Percentiles rank a stretch among this genome's conserved stretches.
These are phyloP conservation scores for Globisporangium iwayamae DNA, from an alignment of 352 stramenopile genomes.

Conservation along the genomic window DNA sequence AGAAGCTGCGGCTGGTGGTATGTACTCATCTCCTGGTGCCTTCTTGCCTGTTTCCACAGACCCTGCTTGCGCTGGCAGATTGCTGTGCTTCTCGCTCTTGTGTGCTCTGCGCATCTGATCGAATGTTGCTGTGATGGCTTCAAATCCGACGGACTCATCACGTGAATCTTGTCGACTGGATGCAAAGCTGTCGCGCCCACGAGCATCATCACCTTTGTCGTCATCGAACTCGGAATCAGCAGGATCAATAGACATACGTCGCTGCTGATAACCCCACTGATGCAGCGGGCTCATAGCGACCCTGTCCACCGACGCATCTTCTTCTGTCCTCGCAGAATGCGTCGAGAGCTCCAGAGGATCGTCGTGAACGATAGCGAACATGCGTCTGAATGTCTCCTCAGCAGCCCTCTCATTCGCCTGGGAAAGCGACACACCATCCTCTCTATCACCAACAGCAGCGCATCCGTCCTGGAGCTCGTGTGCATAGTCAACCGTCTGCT, in stretches of 20 bases:
- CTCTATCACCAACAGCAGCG: conserved; percentile 8
- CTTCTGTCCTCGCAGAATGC: conserved; percentile 35
- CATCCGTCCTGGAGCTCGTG: background rate
- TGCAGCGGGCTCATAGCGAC: conserved; percentile 9
- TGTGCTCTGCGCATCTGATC: background rate
- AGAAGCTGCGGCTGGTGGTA: background rate
- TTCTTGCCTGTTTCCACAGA: background rate
- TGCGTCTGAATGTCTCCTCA: conserved; percentile 33
- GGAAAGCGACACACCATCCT: background rate
- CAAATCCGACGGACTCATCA: background rate
- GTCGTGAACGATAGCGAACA: conserved; percentile 39
- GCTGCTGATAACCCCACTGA: background rate
- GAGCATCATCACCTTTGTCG: background rate
- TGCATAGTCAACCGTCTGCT: conserved; percentile 15
- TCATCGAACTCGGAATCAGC: conserved; percentile 6
- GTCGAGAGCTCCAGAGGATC: conserved; percentile 31
- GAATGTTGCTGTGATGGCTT: background rate
- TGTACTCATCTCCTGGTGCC: background rate
- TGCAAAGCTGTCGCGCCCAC: background rate
- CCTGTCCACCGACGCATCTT: conserved; percentile 11
- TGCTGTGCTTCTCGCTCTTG: background rate
- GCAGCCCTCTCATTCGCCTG: conserved; percentile 20
- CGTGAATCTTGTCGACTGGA: background rate
- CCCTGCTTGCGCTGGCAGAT: background rate
- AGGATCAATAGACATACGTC: conserved; percentile 18